Conservation (phyloP, 306 rosid genomes). For the Acacia melanoxylon region DNA sequence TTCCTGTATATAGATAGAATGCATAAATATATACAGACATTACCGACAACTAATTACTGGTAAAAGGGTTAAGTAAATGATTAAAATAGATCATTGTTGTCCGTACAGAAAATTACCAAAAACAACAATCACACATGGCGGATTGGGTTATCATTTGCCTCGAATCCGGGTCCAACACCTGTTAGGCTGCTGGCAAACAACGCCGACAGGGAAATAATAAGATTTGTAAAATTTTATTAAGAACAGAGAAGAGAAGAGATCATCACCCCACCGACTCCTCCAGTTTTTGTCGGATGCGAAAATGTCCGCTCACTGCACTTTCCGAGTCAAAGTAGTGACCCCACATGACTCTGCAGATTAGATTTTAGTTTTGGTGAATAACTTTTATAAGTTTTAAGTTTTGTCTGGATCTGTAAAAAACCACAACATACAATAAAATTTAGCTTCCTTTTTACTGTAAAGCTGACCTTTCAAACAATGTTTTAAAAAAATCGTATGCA, state of each 20-base stretch:
- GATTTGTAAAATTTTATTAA: neutral
- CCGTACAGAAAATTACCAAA: neutral
- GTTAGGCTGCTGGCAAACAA: neutral
- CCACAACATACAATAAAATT: no score
- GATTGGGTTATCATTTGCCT: neutral
- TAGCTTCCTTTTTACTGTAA: no score
- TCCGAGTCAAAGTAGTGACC: neutral
- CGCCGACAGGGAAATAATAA: neutral
- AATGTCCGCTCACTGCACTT: neutral
- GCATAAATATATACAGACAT: no score
- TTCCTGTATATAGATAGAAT: no score
- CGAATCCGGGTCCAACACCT: neutral
- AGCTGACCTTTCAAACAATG: no score
- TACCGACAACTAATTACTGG: no score
- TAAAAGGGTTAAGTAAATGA: neutral
- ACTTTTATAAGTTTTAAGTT: no score
- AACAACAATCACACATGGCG: neutral
- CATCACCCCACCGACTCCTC: conserved; percentile 33
- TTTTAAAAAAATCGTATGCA: no score
- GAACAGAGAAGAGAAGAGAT: neutral
- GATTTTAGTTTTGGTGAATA: no score
- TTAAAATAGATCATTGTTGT: neutral
- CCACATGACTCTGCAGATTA: no score
- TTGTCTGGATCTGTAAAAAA: no score
- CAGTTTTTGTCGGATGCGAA: conserved; percentile 27